These are phyloP conservation scores for Letharia columbiana DNA, from an alignment of 495 filamentous ascomycete genomes.

Conservation along the genomic window DNA sequence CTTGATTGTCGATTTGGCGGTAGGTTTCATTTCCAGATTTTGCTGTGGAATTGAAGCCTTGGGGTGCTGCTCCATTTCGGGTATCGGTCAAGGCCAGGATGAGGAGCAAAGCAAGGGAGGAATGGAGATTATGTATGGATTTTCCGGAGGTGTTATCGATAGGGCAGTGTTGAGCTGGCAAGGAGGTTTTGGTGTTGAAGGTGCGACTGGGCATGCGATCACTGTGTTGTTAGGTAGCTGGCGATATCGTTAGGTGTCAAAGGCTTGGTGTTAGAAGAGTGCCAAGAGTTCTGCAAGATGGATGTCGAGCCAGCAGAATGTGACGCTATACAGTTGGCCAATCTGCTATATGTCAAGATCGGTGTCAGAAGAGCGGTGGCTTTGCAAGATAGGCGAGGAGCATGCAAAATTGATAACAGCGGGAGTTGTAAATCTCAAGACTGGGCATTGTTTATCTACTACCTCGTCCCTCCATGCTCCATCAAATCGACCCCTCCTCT, in stretches of 20 bases:
- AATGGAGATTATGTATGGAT: neutral
- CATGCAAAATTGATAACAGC: neutral
- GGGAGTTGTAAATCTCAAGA: neutral
- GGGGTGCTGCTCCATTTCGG: neutral
- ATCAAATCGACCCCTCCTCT: conserved; percentile 78
- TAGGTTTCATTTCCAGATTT: neutral
- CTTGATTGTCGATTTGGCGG: neutral
- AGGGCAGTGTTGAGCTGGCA: neutral
- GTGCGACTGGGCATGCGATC: neutral
- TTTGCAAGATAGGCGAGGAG: neutral
- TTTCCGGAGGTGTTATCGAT: neutral
- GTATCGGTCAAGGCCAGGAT: neutral
- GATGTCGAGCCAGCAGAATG: neutral
- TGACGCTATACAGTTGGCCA: neutral
- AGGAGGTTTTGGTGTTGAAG: neutral
- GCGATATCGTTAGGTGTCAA: neutral
- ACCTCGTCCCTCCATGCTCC: conserved; percentile 31
- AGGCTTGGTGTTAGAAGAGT: neutral
- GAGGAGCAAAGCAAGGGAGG: neutral
- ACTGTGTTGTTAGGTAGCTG: neutral
- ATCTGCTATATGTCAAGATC: neutral
- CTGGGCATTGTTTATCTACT: neutral
- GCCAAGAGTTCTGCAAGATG: neutral
- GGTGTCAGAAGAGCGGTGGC: neutral
- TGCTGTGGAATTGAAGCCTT: neutral